phyloP scores from a whole-genome alignment of 306 rosid genomes.

The Castanea crenata region DNA sequence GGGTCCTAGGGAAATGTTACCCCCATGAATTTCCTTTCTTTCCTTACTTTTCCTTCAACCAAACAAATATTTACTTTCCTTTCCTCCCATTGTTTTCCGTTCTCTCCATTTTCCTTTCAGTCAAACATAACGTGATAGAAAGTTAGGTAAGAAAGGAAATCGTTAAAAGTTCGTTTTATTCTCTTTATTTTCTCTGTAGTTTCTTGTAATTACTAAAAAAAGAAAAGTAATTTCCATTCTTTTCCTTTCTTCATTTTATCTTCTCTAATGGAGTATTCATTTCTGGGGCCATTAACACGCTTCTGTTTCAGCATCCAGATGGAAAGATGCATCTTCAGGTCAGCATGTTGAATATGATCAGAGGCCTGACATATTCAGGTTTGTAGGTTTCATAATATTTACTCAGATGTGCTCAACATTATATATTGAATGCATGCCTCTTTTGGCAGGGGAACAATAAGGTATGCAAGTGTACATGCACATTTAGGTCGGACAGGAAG shows the following conservation, averaged over 20 bases:
- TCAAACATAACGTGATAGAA: background rate
- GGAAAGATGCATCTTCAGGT: constrained; percentile 84
- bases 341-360: constrained; percentile 93
- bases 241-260: background rate
- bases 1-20: no score
- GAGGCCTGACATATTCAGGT: constrained; percentile 96
- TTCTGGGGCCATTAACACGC: constrained; percentile 1
- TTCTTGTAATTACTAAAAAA: background rate
- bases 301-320: constrained; percentile 73
- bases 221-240: background rate
- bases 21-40: no score
- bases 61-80: no score
- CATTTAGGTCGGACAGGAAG: constrained; percentile 97
- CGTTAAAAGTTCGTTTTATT: background rate
- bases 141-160: background rate
- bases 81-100: no score
- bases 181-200: background rate
- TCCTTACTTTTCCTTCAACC: no score
- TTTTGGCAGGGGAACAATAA: constrained; percentile 78
- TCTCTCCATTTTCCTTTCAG: no score
- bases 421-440: constrained; percentile 15
- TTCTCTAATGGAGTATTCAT: background rate
- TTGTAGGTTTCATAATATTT: constrained; percentile 14
- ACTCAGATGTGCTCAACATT: background rate
- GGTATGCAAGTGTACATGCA: constrained; percentile 97